These are phyloP conservation scores for Didymella pomorum DNA, from an alignment of 2,329 filamentous ascomycete genomes.

Conservation along the genomic window DNA sequence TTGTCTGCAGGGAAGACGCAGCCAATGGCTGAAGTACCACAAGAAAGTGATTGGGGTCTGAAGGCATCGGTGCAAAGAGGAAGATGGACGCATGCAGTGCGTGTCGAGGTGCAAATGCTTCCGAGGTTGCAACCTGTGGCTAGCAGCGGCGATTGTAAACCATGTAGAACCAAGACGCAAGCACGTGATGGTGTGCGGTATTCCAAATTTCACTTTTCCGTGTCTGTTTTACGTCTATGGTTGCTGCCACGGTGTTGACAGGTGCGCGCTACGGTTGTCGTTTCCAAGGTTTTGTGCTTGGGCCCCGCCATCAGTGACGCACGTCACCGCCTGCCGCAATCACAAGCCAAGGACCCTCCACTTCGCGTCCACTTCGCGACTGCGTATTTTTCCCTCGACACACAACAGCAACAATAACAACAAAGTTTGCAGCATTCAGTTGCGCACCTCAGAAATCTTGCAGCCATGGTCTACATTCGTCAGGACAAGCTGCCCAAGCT, in stretches of 20 bases:
- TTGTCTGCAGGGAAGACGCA: background rate
- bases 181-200: background rate
- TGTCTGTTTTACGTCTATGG: background rate
- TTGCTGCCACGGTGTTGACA: constrained; percentile 1
- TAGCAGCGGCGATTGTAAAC: background rate
- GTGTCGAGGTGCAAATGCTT: background rate
- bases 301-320: constrained; percentile 20
- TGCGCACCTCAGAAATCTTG: constrained; percentile 6
- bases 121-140: background rate
- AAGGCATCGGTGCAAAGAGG: background rate
- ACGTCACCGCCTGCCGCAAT: constrained; percentile 45
- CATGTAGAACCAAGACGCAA: background rate
- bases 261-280: constrained; percentile 3
- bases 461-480: constrained; percentile 89
- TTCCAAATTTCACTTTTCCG: background rate
- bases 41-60: background rate
- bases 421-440: constrained; percentile 15
- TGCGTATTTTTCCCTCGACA: constrained; percentile 15
- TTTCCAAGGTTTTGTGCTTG: constrained; percentile 17
- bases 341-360: constrained; percentile 36
- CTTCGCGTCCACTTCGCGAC: constrained; percentile 22
- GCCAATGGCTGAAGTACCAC: background rate
- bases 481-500: constrained; percentile 88
- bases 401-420: constrained; percentile 24
- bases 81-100: background rate